phyloP scores from a whole-genome alignment of 176 grass and related monocot genomes.

The Carex cristatella region DNA sequence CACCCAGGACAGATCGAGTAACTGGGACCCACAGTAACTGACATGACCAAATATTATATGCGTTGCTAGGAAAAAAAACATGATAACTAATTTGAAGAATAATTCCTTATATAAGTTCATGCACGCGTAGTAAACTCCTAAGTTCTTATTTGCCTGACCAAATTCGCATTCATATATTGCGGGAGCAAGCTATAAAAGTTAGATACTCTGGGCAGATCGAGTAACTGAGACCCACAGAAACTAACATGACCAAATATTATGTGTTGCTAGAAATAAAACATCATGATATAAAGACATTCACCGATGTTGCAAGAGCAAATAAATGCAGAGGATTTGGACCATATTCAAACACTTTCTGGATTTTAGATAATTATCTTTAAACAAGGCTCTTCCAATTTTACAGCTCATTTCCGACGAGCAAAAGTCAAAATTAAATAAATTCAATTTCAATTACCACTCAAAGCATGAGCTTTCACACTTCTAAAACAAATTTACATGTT shows the following conservation, averaged over 20 bases:
- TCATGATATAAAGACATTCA: not conserved
- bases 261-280: no score
- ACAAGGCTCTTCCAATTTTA: not conserved
- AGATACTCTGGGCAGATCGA: not conserved
- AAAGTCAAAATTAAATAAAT: not conserved
- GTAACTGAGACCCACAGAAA: not conserved
- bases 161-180: not conserved
- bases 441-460: not conserved
- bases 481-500: not conserved
- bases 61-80: no score
- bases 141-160: not conserved
- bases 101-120: no score
- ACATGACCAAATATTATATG: not conserved
- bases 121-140: no score
- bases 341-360: not conserved
- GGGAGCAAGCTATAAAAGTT: not conserved
- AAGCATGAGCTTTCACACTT: not conserved
- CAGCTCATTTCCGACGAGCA: not conserved
- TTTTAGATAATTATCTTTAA: not conserved
- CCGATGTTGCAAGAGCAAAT: not conserved
- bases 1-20: not conserved
- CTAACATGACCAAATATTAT: not conserved
- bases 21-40: not conserved
- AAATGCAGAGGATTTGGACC: not conserved
- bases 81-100: no score